Evolutionary conservation across 352 stramenopile genomes (phyloP).

Genomic region (Globisporangium polare): DNA sequence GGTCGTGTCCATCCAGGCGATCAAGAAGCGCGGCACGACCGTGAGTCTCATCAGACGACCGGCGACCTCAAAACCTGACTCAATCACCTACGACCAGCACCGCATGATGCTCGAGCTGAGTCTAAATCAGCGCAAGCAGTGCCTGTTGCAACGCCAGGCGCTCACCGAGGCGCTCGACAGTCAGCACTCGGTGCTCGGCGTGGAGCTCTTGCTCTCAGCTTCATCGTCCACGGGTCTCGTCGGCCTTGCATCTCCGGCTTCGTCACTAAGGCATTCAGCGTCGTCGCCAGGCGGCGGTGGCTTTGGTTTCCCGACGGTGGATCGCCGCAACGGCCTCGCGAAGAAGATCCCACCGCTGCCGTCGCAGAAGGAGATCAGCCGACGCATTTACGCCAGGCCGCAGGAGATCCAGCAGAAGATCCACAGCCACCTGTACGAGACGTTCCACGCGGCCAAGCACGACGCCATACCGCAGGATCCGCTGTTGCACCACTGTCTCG

Average conservation of each 20-base stretch:
- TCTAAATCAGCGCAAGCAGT: slow-evolving; percentile 65
- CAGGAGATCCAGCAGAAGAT: slow-evolving; percentile 69
- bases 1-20: slow-evolving; percentile 23
- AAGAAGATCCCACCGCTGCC: slow-evolving; percentile 54
- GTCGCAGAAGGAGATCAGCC: slow-evolving; percentile 53
- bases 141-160: slow-evolving; percentile 39
- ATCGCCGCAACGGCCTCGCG: slow-evolving; percentile 18
- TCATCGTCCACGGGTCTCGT: slow-evolving; percentile 10
- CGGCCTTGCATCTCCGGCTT: slow-evolving; percentile 3
- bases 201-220: slow-evolving; percentile 25
- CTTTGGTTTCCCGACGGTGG: not conserved
- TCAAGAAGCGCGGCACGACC: slow-evolving; percentile 28
- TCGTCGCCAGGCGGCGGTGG: slow-evolving; percentile 13
- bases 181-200: slow-evolving; percentile 58
- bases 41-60: slow-evolving; percentile 17
- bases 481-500: slow-evolving; percentile 59
- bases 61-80: slow-evolving; percentile 40
- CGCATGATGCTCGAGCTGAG: slow-evolving; percentile 68
- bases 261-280: slow-evolving; percentile 4
- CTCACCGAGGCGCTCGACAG: slow-evolving; percentile 35
- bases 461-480: slow-evolving; percentile 55
- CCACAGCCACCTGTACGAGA: slow-evolving; percentile 52
- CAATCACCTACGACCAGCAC: slow-evolving; percentile 53
- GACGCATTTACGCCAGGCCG: slow-evolving; percentile 56
- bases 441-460: slow-evolving; percentile 32